phyloP scores from a whole-genome alignment of 139 green algal species.

The Tetradesmus lagerheimii region DNA sequence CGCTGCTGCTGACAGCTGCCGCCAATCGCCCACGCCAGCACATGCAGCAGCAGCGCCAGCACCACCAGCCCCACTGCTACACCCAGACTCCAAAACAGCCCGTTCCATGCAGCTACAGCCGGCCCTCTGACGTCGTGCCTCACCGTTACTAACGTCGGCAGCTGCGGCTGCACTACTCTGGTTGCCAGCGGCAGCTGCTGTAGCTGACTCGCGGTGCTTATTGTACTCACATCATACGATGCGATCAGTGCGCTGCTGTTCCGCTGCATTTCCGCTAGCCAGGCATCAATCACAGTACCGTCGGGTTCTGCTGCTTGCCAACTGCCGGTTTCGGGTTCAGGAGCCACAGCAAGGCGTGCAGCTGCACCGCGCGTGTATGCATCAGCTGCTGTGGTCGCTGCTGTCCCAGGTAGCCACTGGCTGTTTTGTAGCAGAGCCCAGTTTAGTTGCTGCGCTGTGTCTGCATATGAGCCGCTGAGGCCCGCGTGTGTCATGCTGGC shows the following conservation, averaged over 20 bases:
- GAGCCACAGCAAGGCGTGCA: not conserved
- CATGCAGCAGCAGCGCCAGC: not conserved
- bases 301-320: not conserved
- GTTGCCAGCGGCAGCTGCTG: not conserved
- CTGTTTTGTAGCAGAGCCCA: not conserved
- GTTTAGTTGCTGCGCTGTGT: not conserved
- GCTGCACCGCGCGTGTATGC: not conserved
- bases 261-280: slow-evolving; percentile 21
- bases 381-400: not conserved
- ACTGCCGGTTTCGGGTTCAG: not conserved
- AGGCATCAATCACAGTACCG: not conserved
- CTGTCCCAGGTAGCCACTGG: not conserved
- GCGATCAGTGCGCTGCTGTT: slow-evolving; percentile 5
- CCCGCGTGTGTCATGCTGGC: not conserved
- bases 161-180: not conserved
- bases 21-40: not conserved
- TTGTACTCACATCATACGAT: not conserved
- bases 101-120: not conserved
- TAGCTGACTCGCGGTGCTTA: not conserved
- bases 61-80: not conserved
- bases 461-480: not conserved
- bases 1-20: not conserved
- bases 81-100: not conserved
- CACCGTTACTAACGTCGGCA: not conserved
- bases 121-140: not conserved